Percentiles rank a stretch among this genome's conserved stretches.
Evolutionary conservation across 2,329 filamentous ascomycete species (phyloP).

Genomic region (Aspergillus fijiensis): DNA sequence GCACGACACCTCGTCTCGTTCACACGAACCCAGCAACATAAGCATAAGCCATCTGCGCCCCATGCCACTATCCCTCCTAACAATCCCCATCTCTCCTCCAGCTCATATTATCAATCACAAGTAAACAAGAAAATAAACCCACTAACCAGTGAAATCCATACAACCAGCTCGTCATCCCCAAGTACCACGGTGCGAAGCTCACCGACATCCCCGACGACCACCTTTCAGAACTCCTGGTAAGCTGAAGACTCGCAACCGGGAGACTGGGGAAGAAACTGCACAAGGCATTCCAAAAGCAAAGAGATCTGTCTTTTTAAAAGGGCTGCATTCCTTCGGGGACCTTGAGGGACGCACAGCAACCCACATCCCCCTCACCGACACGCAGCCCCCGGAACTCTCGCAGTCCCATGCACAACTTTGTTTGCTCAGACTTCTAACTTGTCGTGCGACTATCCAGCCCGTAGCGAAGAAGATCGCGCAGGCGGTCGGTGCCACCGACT

Average conservation of each 20-base stretch:
- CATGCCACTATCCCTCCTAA: too few species aligned
- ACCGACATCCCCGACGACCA: constrained; percentile 89
- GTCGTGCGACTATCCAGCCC: constrained; percentile 49
- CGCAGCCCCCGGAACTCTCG: not conserved
- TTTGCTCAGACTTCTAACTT: constrained; percentile 6
- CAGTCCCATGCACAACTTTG: not conserved
- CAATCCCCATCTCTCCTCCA: not conserved
- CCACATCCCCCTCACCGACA: not conserved
- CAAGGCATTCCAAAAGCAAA: too few species aligned
- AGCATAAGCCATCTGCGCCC: not conserved
- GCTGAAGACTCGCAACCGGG: constrained; percentile 19
- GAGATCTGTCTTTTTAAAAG: constrained; percentile 2
- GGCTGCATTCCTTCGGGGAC: constrained; percentile 23
- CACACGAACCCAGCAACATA: not conserved
- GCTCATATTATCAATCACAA: not conserved
- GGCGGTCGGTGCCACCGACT: constrained; percentile 74
- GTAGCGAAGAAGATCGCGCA: constrained; percentile 82
- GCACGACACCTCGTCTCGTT: constrained; percentile 9
- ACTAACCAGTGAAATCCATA: constrained; percentile 13
- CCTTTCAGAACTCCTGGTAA: constrained; percentile 75
- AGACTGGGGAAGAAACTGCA: too few species aligned
- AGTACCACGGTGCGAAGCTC: constrained; percentile 88
- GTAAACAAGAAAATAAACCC: not conserved
- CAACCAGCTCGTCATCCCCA: constrained; percentile 86
- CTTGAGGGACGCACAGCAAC: constrained; percentile 17